Conservation (phyloP, 768 basidiomycete genomes). For the Lactarius psammicola region DNA sequence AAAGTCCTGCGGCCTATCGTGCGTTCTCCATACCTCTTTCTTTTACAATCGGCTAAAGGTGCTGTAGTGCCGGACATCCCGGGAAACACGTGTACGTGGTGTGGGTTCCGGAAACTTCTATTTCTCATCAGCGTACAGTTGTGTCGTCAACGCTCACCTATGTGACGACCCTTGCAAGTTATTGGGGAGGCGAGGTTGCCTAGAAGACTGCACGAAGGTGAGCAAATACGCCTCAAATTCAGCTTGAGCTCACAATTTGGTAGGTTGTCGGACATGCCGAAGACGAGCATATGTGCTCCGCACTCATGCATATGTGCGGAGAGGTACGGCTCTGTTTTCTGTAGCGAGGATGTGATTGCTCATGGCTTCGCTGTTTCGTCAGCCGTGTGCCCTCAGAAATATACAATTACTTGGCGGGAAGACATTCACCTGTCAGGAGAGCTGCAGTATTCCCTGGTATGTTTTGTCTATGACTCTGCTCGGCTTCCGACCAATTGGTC, state of each 20-base stretch:
- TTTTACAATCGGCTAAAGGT: background rate
- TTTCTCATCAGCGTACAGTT: constrained; percentile 40
- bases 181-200: constrained; percentile 48
- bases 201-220: constrained; percentile 53
- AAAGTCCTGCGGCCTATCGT: constrained; percentile 48
- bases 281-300: constrained; percentile 53
- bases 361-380: background rate
- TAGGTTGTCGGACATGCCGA: constrained; percentile 50
- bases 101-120: background rate
- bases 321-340: constrained; percentile 37
- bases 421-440: constrained; percentile 18
- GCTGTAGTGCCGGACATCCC: constrained; percentile 54
- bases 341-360: background rate
- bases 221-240: background rate
- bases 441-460: constrained; percentile 17
- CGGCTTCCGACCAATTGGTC: background rate
- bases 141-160: constrained; percentile 48
- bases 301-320: constrained; percentile 56
- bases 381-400: constrained; percentile 24
- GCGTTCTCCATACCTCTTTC: constrained; percentile 28
- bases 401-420: constrained; percentile 11
- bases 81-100: constrained; percentile 51
- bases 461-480: background rate
- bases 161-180: constrained; percentile 54
- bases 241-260: background rate